Evolutionary conservation across 352 stramenopile genomes (phyloP).

Genomic region (Globisporangium spiculum): DNA sequence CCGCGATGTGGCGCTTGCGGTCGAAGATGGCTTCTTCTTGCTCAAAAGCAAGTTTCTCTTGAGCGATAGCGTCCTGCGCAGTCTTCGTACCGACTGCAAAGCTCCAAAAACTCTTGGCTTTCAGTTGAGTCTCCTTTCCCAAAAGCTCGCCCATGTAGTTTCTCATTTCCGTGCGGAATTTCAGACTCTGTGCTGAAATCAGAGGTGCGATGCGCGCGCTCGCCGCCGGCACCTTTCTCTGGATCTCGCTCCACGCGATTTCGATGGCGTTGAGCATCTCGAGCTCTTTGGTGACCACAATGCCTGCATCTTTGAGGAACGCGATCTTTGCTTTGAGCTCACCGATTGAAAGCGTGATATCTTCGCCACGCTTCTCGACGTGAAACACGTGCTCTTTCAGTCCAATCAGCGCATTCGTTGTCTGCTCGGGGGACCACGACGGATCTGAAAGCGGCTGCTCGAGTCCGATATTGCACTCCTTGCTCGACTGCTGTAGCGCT

Average conservation of each 20-base stretch:
- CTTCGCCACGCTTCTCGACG: slow-evolving; percentile 71
- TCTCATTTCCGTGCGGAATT: slow-evolving; percentile 73
- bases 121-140: slow-evolving; percentile 45
- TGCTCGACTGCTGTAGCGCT: slow-evolving; percentile 49
- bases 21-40: slow-evolving; percentile 37
- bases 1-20: slow-evolving; percentile 84
- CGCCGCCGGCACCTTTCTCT: slow-evolving; percentile 59
- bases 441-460: slow-evolving; percentile 66
- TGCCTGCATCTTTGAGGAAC: slow-evolving; percentile 62
- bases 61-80: slow-evolving; percentile 39
- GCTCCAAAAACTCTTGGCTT: slow-evolving; percentile 59
- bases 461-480: slow-evolving; percentile 67
- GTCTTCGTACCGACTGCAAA: slow-evolving; percentile 43
- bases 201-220: slow-evolving; percentile 65
- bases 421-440: slow-evolving; percentile 54
- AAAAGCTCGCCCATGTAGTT: slow-evolving; percentile 82
- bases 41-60: slow-evolving; percentile 35
- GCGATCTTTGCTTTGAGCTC: slow-evolving; percentile 60
- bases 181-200: slow-evolving; percentile 56
- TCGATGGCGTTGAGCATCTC: slow-evolving; percentile 56
- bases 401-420: slow-evolving; percentile 58
- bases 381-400: slow-evolving; percentile 80
- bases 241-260: slow-evolving; percentile 57
- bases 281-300: slow-evolving; percentile 49
- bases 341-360: slow-evolving; percentile 61